phyloP scores from a whole-genome alignment of 805 yeast species.

The Blastobotrys robertii region DNA sequence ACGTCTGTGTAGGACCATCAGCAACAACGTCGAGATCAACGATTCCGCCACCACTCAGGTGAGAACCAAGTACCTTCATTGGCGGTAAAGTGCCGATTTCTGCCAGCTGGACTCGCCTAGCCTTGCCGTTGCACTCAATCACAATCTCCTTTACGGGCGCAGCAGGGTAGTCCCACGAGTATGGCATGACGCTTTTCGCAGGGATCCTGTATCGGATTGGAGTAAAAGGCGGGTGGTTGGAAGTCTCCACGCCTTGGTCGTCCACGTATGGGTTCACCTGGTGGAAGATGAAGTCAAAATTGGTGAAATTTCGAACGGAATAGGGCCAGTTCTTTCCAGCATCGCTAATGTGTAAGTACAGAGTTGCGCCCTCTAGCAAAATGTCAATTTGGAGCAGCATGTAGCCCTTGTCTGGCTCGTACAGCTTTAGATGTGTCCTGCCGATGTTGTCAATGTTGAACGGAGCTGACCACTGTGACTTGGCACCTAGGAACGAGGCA shows the following conservation, averaged over 20 bases:
- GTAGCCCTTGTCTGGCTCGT: constrained; percentile 47
- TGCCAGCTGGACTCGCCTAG: constrained; percentile 72
- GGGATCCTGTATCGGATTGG: constrained; percentile 80
- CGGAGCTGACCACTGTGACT: constrained; percentile 77
- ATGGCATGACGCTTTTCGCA: constrained; percentile 90
- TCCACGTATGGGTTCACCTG: constrained; percentile 69
- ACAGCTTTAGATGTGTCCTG: constrained; percentile 60
- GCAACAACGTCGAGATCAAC: constrained; percentile 90
- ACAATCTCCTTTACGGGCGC: constrained; percentile 75
- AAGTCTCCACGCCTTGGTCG: constrained; percentile 53
- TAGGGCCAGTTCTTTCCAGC: constrained; percentile 85
- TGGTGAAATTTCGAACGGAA: constrained; percentile 83
- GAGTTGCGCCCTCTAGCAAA: constrained; percentile 67
- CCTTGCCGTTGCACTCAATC: constrained; percentile 59
- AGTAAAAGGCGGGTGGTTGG: constrained; percentile 48
- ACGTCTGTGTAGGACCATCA: constrained; percentile 89
- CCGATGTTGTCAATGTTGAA: constrained; percentile 81
- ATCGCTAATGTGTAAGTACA: constrained; percentile 64
- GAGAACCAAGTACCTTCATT: constrained; percentile 55
- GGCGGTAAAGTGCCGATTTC: constrained; percentile 91
- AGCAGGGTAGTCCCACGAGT: constrained; percentile 96
- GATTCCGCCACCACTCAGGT: constrained; percentile 31
- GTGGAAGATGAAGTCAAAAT: constrained; percentile 73
- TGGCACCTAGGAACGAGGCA: constrained; percentile 46
- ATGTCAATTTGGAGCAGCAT: constrained; percentile 62